A percentile compares a stretch with the other conserved stretches of the same genome.
These are phyloP conservation scores for Afroboletus lepidellus DNA, from an alignment of 1,284 basidiomycete genomes.

Conservation along the genomic window DNA sequence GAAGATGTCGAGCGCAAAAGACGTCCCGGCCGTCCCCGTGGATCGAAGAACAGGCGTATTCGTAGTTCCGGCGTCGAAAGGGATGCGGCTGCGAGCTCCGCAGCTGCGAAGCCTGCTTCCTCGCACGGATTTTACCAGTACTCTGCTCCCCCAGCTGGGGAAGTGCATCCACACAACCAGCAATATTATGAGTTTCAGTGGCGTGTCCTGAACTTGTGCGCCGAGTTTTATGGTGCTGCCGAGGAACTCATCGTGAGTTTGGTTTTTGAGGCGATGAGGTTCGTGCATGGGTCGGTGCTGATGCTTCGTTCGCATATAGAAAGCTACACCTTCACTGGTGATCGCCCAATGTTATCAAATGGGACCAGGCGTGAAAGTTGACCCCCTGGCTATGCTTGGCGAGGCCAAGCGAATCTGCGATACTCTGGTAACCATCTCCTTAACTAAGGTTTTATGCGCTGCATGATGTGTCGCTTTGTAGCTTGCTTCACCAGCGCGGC, in stretches of 20 bases:
- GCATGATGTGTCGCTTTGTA: constrained; percentile 31
- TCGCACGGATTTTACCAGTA: constrained; percentile 32
- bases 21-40: constrained; percentile 68
- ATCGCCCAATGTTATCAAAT: constrained; percentile 77
- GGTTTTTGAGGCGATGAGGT: constrained; percentile 12
- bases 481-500: constrained; percentile 68
- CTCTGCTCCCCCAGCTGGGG: constrained; percentile 33
- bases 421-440: constrained; percentile 52
- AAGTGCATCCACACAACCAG: constrained; percentile 65
- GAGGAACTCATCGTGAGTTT: constrained; percentile 75
- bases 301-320: constrained; percentile 40
- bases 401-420: constrained; percentile 79
- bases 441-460: constrained; percentile 5
- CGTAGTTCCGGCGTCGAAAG: constrained; percentile 36
- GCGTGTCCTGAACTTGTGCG: constrained; percentile 75
- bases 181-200: constrained; percentile 83
- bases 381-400: constrained; percentile 66
- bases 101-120: constrained; percentile 21
- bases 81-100: constrained; percentile 19
- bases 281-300: constrained; percentile 8
- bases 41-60: constrained; percentile 68
- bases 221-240: constrained; percentile 80
- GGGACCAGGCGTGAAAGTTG: constrained; percentile 64
- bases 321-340: constrained; percentile 69
- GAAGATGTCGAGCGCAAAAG: constrained; percentile 49